phyloP scores from a whole-genome alignment of 139 green algal species.

The Ettlia oleoabundans region DNA sequence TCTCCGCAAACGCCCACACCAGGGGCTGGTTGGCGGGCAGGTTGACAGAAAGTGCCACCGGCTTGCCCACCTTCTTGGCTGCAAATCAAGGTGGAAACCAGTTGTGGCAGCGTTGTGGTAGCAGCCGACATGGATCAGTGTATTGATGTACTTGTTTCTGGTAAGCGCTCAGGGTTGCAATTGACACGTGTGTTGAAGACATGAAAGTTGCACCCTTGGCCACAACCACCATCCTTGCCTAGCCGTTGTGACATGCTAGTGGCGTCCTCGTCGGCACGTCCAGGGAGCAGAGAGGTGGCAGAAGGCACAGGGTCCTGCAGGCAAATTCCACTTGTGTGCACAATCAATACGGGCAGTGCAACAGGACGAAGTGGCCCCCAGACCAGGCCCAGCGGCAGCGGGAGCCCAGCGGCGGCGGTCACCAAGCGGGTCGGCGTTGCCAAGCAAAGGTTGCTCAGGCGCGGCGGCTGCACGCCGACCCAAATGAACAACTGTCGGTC shows the following conservation, averaged over 20 bases:
- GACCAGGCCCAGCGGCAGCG: neutral
- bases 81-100: neutral
- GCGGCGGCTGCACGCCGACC: neutral
- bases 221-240: neutral
- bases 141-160: neutral
- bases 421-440: slow-evolving; percentile 39
- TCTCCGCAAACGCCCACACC: slow-evolving; percentile 24
- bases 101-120: too few species aligned
- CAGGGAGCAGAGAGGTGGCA: slow-evolving; percentile 33
- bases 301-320: slow-evolving; percentile 23
- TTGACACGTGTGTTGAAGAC: neutral
- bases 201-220: too few species aligned
- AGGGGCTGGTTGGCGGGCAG: slow-evolving; percentile 13
- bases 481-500: slow-evolving; percentile 38
- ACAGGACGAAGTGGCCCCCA: neutral
- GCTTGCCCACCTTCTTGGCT: slow-evolving; percentile 7
- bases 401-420: neutral
- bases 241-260: slow-evolving; percentile 39
- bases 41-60: slow-evolving; percentile 34
- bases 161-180: neutral
- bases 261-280: slow-evolving; percentile 5
- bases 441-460: slow-evolving; percentile 27
- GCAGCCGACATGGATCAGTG: too few species aligned
- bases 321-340: neutral
- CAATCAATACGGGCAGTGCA: neutral